These are phyloP conservation scores for Cytospora piceicola DNA, from an alignment of 2,329 filamentous ascomycete species.

Conservation along the genomic window DNA sequence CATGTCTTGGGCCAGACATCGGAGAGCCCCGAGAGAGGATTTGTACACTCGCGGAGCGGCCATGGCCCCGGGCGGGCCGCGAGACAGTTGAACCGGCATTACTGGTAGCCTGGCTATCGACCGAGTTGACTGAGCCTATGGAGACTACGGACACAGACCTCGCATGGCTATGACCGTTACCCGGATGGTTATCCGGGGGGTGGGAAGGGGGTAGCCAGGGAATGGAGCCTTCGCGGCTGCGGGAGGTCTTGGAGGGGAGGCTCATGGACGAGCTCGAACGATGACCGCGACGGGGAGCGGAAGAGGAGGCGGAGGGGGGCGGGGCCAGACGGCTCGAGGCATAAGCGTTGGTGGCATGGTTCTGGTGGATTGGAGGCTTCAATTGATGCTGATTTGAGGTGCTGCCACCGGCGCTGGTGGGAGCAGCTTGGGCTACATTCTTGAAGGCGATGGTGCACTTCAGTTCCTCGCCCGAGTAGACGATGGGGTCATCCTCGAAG, in stretches of 20 bases:
- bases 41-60: slow-evolving; percentile 80
- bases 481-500: slow-evolving; percentile 81
- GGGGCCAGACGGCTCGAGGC: slow-evolving; percentile 47
- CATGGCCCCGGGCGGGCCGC: slow-evolving; percentile 67
- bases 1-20: slow-evolving; percentile 50
- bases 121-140: slow-evolving; percentile 61
- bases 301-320: slow-evolving; percentile 40
- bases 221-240: slow-evolving; percentile 51
- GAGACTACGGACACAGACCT: slow-evolving; percentile 83
- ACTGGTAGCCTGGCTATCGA: slow-evolving; percentile 49
- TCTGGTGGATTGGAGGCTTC: slow-evolving; percentile 34
- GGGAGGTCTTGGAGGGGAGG: slow-evolving; percentile 46
- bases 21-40: slow-evolving; percentile 58
- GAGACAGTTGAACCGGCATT: slow-evolving; percentile 46
- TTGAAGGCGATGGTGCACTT: slow-evolving; percentile 96
- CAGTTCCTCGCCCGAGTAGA: slow-evolving; percentile 95
- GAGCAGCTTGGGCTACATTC: slow-evolving; percentile 66
- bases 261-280: slow-evolving; percentile 69
- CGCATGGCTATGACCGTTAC: slow-evolving; percentile 37
- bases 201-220: slow-evolving; percentile 45
- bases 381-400: slow-evolving; percentile 32
- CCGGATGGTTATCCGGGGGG: slow-evolving; percentile 27
- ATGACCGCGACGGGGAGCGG: slow-evolving; percentile 58
- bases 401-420: slow-evolving; percentile 32
- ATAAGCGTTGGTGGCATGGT: slow-evolving; percentile 39